Evolutionary conservation across 2,329 filamentous ascomycete species (phyloP), one percentile per base, ranked within the genome.

Genomic region (Hypoxylon sp.): DNA sequence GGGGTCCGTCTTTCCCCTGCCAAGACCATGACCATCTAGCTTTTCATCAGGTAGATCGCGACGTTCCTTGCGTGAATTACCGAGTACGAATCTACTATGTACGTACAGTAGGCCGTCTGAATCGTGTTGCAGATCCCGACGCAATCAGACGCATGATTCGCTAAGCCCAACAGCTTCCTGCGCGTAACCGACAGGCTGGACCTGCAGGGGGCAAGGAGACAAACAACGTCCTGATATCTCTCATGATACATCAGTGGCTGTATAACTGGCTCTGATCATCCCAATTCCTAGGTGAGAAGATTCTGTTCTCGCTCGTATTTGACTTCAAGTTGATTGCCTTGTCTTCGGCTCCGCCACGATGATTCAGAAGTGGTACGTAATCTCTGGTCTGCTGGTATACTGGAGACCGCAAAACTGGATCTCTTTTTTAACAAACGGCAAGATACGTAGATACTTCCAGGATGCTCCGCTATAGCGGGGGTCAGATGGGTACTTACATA

Each of bases 81-180:
- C 47, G 67, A 61, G 56, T 57, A 66, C 59, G 58, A 59, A 68
- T 68, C 61, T 58, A 64, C 25, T 54, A 54, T 54, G 25, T 54
- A 43, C 30, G 37, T n/a, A n/a, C n/a, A n/a, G n/a, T 54, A 45
- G 45, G 64, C 30, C 32, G 30, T 41, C 29, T 46, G 25, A 52
- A 37, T 58, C 41, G 61, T 68, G 70, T 69, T 69, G 71, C 73
- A 73, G 73, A 75, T 74, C 73, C 53, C 53, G 55, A 67, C 58
- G 64, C 45, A 70, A 70, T 69, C 61, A 53, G 56, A 64, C 58
- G 65, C 65, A 65, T 62, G 48, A 70, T 72, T 70, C 56, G 67
- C 72, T 63, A 29, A 68, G 68, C 37, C 53, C 30, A 34, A 30
- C 51, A 46, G 41, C 46, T 54, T 45, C 52, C 62, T 55, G 47